Conservation (phyloP, 306 rosid genomes). For the Rosa persica region DNA sequence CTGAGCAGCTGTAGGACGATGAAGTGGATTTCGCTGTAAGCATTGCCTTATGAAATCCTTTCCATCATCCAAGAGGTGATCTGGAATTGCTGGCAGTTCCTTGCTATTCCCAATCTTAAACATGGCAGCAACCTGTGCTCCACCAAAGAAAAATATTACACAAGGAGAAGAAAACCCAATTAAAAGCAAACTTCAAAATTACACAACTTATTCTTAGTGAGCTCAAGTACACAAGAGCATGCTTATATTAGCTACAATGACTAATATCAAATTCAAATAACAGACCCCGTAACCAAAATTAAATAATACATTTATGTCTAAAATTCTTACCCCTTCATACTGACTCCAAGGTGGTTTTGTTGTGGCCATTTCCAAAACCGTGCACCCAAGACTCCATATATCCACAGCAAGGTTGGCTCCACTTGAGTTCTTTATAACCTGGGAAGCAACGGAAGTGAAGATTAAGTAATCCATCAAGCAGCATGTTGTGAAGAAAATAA, state of each 20-base stretch:
- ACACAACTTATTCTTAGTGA: neutral
- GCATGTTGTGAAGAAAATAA: conserved; percentile 18
- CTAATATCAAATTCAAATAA: neutral
- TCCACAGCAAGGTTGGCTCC: conserved; percentile 96
- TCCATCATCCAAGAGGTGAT: conserved; percentile 77
- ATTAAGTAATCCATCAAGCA: conserved; percentile 25
- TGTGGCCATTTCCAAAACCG: conserved; percentile 99
- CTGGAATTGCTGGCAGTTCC: conserved; percentile 81
- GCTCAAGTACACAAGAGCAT: conserved; percentile 1
- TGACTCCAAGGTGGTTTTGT: conserved; percentile 99
- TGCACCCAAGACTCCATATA: conserved; percentile 99
- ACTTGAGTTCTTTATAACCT: conserved; percentile 82
- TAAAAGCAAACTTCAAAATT: neutral
- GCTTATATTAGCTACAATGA: neutral
- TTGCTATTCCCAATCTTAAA: conserved; percentile 84
- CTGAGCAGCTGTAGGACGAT: conserved; percentile 70
- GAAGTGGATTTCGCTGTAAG: conserved; percentile 69
- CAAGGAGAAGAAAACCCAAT: conserved; percentile 15
- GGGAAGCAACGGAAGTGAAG: conserved; percentile 29
- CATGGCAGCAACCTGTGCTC: conserved; percentile 83
- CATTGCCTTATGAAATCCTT: conserved; percentile 75
- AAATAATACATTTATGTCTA: conserved; percentile 8
- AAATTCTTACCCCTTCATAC: conserved; percentile 89
- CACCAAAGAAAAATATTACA: conserved; percentile 34
- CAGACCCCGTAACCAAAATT: neutral